Conservation (phyloP, 1,139 yeast genomes). For the Diutina ranongensis region DNA sequence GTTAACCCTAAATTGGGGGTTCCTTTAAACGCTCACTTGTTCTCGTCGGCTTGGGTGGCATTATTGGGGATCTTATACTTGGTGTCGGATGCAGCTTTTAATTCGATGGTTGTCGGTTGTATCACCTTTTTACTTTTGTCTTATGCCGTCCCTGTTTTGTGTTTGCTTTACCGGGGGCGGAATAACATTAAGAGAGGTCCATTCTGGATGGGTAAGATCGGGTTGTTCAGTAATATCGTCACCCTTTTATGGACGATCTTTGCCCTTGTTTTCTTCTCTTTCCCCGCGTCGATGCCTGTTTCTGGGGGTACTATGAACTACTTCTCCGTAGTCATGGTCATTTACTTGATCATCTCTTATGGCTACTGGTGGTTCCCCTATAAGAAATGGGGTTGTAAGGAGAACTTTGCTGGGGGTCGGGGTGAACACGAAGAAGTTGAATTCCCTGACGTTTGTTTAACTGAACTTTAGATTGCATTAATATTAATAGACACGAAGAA, state of each 20-base stretch:
- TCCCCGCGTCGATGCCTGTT: conserved; percentile 59
- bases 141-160: conserved; percentile 38
- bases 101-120: conserved; percentile 45
- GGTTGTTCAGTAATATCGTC: conserved; percentile 42
- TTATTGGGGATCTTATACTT: conserved; percentile 39
- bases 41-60: conserved; percentile 36
- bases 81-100: conserved; percentile 45
- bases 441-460: conserved; percentile 34
- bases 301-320: conserved; percentile 56
- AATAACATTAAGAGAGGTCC: conserved; percentile 56
- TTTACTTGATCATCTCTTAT: conserved; percentile 41
- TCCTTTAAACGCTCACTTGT: conserved; percentile 42
- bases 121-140: conserved; percentile 39
- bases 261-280: conserved; percentile 51
- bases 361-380: conserved; percentile 47
- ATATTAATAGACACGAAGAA: neutral
- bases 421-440: conserved; percentile 32
- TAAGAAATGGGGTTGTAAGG: conserved; percentile 27
- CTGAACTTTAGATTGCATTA: conserved; percentile 11
- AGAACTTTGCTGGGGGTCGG: conserved; percentile 29
- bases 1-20: conserved; percentile 34
- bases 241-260: conserved; percentile 49
- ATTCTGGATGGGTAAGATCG: conserved; percentile 57
- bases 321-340: conserved; percentile 53
- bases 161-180: conserved; percentile 48